Conservation (phyloP, 2,329 filamentous ascomycete species). For the Sordariomycetes sp. region DNA sequence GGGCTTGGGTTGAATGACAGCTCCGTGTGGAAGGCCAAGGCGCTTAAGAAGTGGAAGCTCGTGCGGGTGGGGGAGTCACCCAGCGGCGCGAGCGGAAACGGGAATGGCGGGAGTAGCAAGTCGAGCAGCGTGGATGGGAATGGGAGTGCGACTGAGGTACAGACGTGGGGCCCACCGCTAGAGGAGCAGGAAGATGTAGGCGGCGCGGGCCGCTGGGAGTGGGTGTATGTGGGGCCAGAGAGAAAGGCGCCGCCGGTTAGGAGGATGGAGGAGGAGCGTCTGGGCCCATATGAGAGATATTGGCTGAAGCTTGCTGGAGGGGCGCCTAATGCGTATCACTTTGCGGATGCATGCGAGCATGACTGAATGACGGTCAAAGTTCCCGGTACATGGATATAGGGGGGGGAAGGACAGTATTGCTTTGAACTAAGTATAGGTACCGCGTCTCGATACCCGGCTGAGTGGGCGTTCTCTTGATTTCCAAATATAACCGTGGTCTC, state of each 20-base stretch:
- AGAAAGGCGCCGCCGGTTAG: slow-evolving; percentile 22
- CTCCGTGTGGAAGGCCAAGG: slow-evolving; percentile 29
- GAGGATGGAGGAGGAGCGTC: slow-evolving; percentile 35
- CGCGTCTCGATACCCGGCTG: too few relatives aligned
- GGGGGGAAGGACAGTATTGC: too few relatives aligned
- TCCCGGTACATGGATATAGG: neutral
- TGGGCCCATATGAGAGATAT: slow-evolving; percentile 38
- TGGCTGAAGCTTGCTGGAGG: slow-evolving; percentile 30
- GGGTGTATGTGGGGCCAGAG: slow-evolving; percentile 36
- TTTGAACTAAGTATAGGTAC: too few relatives aligned
- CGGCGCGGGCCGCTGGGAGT: slow-evolving; percentile 31
- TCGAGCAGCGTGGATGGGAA: neutral
- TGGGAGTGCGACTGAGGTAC: neutral
- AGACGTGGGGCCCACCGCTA: neutral
- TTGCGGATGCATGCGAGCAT: neutral
- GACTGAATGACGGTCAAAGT: neutral
- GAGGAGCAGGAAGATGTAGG: slow-evolving; percentile 9
- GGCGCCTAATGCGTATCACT: slow-evolving; percentile 18
- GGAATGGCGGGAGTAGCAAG: neutral
- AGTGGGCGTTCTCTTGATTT: too few relatives aligned
- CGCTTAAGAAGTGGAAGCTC: slow-evolving; percentile 30
- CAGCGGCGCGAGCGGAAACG: slow-evolving; percentile 7
- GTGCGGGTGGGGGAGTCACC: slow-evolving; percentile 12
- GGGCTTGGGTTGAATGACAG: slow-evolving; percentile 36
- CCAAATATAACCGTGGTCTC: too few relatives aligned